phyloP scores from a whole-genome alignment of 2,329 filamentous ascomycete species.

The Fusarium coffeatum region DNA sequence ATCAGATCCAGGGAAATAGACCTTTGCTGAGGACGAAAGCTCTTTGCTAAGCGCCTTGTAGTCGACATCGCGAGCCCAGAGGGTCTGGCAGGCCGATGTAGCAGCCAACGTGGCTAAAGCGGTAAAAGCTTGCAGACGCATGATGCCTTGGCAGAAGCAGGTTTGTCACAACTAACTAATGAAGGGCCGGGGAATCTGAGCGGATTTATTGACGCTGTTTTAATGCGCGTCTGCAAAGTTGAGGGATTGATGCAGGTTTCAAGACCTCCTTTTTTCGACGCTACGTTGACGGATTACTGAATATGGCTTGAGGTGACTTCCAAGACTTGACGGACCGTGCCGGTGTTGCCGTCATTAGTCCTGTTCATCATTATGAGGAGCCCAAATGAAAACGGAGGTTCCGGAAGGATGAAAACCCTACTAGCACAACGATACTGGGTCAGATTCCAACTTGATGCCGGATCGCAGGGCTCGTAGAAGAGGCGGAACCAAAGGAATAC shows the following conservation, averaged over 20 bases:
- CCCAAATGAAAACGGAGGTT: no score
- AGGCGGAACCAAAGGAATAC: no score
- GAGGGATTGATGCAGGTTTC: neutral
- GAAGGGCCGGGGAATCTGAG: neutral
- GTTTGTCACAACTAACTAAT: neutral
- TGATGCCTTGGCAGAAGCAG: neutral
- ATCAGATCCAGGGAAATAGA: conserved; percentile 7
- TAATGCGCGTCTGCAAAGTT: neutral
- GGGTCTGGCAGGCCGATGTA: neutral
- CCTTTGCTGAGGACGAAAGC: conserved; percentile 2
- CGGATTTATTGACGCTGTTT: neutral
- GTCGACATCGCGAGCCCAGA: neutral
- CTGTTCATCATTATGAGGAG: neutral
- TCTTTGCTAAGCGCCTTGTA: conserved; percentile 10
- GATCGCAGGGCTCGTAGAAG: no score
- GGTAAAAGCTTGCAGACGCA: neutral
- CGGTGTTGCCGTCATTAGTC: neutral
- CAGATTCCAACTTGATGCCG: no score
- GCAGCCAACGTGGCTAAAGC: neutral
- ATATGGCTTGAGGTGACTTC: neutral
- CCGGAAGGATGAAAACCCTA: neutral
- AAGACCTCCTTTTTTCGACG: neutral
- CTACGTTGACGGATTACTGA: neutral
- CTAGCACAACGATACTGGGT: neutral
- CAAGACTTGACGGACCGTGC: neutral